A percentile compares a stretch with the other conserved stretches of the same genome.
These are phyloP conservation scores for Linum tenue DNA, from an alignment of 345 rosid species.

Conservation along the genomic window DNA sequence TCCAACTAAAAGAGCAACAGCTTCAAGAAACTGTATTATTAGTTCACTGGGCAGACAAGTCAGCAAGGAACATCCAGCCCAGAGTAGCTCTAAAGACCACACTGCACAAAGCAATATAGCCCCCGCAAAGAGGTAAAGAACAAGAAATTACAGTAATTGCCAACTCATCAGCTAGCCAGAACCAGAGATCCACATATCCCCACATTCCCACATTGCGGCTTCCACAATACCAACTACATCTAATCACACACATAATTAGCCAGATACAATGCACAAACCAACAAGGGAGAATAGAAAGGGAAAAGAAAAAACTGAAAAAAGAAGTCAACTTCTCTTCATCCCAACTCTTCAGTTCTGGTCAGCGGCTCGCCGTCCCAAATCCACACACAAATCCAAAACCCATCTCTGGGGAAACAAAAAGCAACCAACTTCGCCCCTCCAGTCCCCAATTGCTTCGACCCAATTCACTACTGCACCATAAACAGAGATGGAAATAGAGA, in stretches of 20 bases:
- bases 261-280: neutral
- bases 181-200: neutral
- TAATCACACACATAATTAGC: neutral
- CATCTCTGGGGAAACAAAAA: no score
- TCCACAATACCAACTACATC: neutral
- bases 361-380: neutral
- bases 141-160: neutral
- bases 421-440: no score
- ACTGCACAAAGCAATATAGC: no score
- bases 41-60: no score
- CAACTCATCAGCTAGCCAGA: neutral
- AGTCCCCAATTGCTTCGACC: no score
- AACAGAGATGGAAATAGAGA: neutral
- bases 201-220: neutral
- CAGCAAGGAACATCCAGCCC: no score
- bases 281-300: neutral
- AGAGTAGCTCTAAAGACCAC: no score
- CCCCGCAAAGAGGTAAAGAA: neutral
- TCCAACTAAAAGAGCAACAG: no score
- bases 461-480: no score
- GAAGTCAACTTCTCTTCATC: neutral
- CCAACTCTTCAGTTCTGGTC: neutral
- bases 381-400: neutral
- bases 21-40: no score
- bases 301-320: conserved; percentile 1